These are phyloP conservation scores for Globisporangium radiosum DNA, from an alignment of 352 stramenopile species.

Conservation along the genomic window DNA sequence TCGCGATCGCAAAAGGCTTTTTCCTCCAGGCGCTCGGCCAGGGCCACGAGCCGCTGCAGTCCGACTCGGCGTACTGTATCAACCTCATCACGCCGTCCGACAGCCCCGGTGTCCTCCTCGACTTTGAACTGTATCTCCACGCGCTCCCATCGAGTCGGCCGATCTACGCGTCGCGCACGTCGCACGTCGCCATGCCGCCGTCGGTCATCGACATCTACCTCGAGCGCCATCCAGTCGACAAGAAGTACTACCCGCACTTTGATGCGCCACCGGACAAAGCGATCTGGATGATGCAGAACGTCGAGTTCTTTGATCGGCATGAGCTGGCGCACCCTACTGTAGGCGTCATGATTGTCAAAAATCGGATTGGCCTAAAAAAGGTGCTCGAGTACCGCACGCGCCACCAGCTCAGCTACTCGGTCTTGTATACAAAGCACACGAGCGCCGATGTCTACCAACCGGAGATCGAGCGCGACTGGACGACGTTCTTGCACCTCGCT, in stretches of 20 bases:
- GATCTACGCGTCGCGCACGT: conserved; percentile 34
- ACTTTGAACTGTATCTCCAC: conserved; percentile 71
- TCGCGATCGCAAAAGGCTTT: conserved; percentile 43
- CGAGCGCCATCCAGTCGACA: conserved; percentile 63
- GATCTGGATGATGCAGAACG: conserved; percentile 86
- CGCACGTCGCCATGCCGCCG: conserved; percentile 40
- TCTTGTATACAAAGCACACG: conserved; percentile 82
- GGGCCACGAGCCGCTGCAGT: conserved; percentile 57
- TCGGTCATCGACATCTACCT: conserved; percentile 81
- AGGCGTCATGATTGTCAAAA: conserved; percentile 82
- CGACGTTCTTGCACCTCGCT: conserved; percentile 61
- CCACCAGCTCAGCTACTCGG: conserved; percentile 67
- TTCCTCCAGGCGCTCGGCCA: conserved; percentile 70
- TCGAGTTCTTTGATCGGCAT: conserved; percentile 79
- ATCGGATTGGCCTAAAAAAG: conserved; percentile 74
- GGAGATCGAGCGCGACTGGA: conserved; percentile 58
- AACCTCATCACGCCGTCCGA: conserved; percentile 64
- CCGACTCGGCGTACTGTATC: conserved; percentile 65
- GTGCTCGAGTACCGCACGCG: conserved; percentile 74
- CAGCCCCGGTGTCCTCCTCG: conserved; percentile 47
- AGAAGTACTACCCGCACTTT: conserved; percentile 61
- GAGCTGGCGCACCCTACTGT: conserved; percentile 61
- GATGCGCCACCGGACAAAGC: conserved; percentile 52
- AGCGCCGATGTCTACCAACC: conserved; percentile 62
- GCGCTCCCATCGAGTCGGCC: conserved; percentile 58